These are phyloP conservation scores for Solanum microdontum DNA, from an alignment of 257 asterid genomes.

Conservation along the genomic window DNA sequence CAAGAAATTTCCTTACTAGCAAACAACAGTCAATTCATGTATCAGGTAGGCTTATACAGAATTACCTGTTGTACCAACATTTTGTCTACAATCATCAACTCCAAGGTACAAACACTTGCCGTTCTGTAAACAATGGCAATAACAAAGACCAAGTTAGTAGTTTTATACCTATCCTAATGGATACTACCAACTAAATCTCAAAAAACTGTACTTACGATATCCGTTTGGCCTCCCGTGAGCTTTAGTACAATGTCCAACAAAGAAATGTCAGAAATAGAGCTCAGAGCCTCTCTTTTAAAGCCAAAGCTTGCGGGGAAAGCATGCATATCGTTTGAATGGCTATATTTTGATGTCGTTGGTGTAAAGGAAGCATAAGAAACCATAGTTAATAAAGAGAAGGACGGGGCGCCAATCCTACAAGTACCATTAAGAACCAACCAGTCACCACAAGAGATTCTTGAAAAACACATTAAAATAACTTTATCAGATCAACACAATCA, in stretches of 20 bases:
- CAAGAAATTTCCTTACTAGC: not conserved
- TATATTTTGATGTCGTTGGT: not conserved
- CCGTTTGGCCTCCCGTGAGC: too few relatives aligned
- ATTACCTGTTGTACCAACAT: too few relatives aligned
- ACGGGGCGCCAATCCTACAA: conserved; percentile 71
- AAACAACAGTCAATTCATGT: not conserved
- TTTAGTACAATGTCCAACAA: too few relatives aligned
- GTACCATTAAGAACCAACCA: conserved; percentile 6
- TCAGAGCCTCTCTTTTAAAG: not conserved
- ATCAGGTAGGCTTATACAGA: not conserved
- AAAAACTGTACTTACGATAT: too few relatives aligned
- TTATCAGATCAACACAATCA: not conserved
- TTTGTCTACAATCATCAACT: too few relatives aligned
- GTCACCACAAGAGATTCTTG: not conserved
- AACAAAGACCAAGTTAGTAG: too few relatives aligned
- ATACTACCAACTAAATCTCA: too few relatives aligned
- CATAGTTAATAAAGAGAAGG: conserved; percentile 29
- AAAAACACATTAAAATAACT: not conserved
- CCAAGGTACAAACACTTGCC: too few relatives aligned
- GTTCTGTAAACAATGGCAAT: too few relatives aligned
- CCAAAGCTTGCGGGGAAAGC: not conserved
- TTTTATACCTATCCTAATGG: too few relatives aligned
- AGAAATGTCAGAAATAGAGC: not conserved
- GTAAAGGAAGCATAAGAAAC: not conserved
- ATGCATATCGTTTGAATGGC: not conserved